Evolutionary conservation across 305 asterid genomes (phyloP), one percentile per base, ranked within the genome.

Genomic region (Fraxinus ornus): DNA sequence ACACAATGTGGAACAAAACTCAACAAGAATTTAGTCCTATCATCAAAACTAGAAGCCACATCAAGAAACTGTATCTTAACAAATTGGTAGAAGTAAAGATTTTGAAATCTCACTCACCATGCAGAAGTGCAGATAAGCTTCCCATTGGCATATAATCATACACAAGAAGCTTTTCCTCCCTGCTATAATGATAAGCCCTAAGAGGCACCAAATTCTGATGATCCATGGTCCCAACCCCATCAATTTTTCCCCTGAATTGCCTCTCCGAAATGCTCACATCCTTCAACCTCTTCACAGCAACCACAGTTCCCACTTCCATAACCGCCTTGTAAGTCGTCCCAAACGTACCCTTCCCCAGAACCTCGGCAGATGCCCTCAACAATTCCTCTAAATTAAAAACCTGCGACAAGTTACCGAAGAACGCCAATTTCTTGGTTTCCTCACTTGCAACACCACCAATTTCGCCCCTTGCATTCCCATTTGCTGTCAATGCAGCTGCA

Each of bases 291-390:
- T 93, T 90, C 83, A 91, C 95, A 7, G 90, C 94, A 80, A 89
- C 92, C 73, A 83, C 87, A 13, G 89, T 90, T 74, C 93, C 93
- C 57, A 83, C 84, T 79, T 90, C 97, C 84, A 92, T 70, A 21
- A 83, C 87, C 41, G 90, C 92, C 91, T 93, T 91, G 35, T 92
- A 93, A 39, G 93, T 87, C 12, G 86, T 89, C 35, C 97, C 97
- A 41, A 93, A 91, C 9, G 94, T 93, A 64, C 97, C 94, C 88
- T 88, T 93, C 36, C 93, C 97, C 86, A 93, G 76, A 15, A 88
- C 88, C 87, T 88, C 91, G 2, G 97, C 97, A 5, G 90, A 85
- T 0, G 93, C 93, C 60, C 92, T 81, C 75, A 92, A 66, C 79
- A 93, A 72, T 75, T 92, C 97, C 83, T 88, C 92, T 81, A 92